Base-by-base conservation (phyloP, 2,329 filamentous ascomycete genomes). In the Pseudopyricularia javanii region DNA sequence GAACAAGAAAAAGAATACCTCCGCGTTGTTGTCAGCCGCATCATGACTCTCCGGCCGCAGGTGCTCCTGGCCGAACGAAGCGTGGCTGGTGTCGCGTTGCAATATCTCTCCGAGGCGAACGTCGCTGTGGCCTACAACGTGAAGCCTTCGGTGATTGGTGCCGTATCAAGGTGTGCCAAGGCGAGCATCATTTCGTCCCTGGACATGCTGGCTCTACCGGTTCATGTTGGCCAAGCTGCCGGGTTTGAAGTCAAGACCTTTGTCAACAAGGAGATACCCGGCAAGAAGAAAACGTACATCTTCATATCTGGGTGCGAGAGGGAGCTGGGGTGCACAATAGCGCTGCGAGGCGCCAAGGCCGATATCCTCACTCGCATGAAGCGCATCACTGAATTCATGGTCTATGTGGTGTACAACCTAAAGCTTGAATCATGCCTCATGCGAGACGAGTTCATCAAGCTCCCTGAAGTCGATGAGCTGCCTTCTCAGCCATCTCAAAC, bases 71-170 rank as follows among this genome's bases (percentile, higher is more conserved):
- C 93, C 1, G 87, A 97, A 64, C 91, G 90, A 60, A 88, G 91
- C 59, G 88, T 98, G 14, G 93, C 93, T 3, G 91, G 93, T 0
- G 74, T 96, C 47, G 93, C 94, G 3, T 73, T 98, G 52, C 86
- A 94, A 61, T 88, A 94, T 59, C 75, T 98, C 2, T 85, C 90
- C 20, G 84, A 93, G 60, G 88, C 88, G 11, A 88, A 90, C 54
- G 94, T 98, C 57, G 86, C 91, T 3, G 94, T 96, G 12, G 91
- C 86, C 0, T 95, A 93, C 72, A 96, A 98, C 67, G 91, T 98
- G 61, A 98, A 98, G 65, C 83, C 88, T 33, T 94, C 91, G 0
- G 93, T 98, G 12, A 84, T 98, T 54, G 91, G 95, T 62, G 93
- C 94, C 2, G 91, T 98, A 2, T 88, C 93, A 4, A 81, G 93